A percentile compares a stretch with the other conserved stretches of the same genome.
These are phyloP conservation scores for Rhizopogon parksii DNA, from an alignment of 1,284 basidiomycete genomes.

Conservation along the genomic window DNA sequence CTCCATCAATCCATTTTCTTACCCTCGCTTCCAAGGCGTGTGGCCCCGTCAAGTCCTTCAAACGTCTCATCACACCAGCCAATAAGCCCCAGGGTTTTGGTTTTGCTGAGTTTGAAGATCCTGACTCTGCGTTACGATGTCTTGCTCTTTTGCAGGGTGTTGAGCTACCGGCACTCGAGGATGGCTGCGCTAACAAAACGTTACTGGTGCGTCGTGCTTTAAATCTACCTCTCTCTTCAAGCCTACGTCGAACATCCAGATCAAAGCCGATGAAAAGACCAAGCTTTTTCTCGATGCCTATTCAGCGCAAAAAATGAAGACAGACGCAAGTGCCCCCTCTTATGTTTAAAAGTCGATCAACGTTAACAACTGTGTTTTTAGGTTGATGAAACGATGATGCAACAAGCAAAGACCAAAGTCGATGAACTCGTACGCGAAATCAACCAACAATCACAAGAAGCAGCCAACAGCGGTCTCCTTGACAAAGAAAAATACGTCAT, in stretches of 20 bases:
- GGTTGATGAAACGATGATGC: conserved; percentile 53
- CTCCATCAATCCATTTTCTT: not conserved
- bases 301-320: conserved; percentile 68
- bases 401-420: conserved; percentile 51
- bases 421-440: conserved; percentile 54
- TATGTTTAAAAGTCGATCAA: not conserved
- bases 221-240: conserved; percentile 22
- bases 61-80: conserved; percentile 81
- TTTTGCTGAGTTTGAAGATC: conserved; percentile 88
- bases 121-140: conserved; percentile 81
- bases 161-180: conserved; percentile 82
- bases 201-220: conserved; percentile 59
- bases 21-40: conserved; percentile 55
- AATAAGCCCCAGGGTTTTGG: conserved; percentile 94
- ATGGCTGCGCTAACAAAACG: conserved; percentile 80
- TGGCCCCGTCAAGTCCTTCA: conserved; percentile 81
- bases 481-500: conserved; percentile 81
- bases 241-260: conserved; percentile 43
- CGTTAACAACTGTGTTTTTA: conserved; percentile 24
- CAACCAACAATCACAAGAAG: conserved; percentile 57
- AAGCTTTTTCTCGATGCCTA: conserved; percentile 82
- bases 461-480: conserved; percentile 56
- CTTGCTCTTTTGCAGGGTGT: conserved; percentile 75
- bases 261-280: conserved; percentile 93
- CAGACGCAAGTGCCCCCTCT: conserved; percentile 48